Evolutionary conservation across 352 stramenopile genomes (phyloP).

Genomic region (Ophiocytium majus): DNA sequence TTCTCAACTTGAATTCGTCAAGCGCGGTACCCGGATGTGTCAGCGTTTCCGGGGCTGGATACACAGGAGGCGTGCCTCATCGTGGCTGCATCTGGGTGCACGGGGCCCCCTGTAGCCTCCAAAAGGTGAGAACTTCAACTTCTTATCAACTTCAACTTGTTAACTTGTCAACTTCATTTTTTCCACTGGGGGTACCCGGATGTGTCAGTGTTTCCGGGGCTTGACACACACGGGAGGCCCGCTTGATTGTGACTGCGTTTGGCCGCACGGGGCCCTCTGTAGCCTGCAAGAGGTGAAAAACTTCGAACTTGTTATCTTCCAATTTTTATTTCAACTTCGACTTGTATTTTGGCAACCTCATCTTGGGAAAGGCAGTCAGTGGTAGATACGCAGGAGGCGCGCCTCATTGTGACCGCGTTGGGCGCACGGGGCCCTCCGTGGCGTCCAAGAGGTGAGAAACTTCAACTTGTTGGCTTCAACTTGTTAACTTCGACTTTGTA

Average conservation of each 20-base stretch:
- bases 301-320: too few species aligned
- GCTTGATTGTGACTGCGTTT: constrained; percentile 51
- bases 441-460: constrained; percentile 43
- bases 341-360: too few species aligned
- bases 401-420: constrained; percentile 44
- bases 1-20: too few species aligned
- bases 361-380: too few species aligned
- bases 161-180: too few species aligned
- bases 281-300: constrained; percentile 36
- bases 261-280: constrained; percentile 44
- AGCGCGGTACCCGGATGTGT: constrained; percentile 42
- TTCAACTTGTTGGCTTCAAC: too few species aligned
- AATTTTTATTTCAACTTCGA: too few species aligned
- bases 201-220: constrained; percentile 28
- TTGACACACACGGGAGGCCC: constrained; percentile 44
- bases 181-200: constrained; percentile 46
- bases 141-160: too few species aligned
- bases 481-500: too few species aligned
- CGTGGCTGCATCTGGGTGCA: constrained; percentile 44
- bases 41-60: constrained; percentile 38
- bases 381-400: too few species aligned
- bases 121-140: constrained; percentile 35
- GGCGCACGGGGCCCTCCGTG: constrained; percentile 40
- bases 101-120: constrained; percentile 45
- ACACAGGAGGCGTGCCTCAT: constrained; percentile 48